phyloP scores from a whole-genome alignment of 352 stramenopile genomes.

The Pythium monospermum region DNA sequence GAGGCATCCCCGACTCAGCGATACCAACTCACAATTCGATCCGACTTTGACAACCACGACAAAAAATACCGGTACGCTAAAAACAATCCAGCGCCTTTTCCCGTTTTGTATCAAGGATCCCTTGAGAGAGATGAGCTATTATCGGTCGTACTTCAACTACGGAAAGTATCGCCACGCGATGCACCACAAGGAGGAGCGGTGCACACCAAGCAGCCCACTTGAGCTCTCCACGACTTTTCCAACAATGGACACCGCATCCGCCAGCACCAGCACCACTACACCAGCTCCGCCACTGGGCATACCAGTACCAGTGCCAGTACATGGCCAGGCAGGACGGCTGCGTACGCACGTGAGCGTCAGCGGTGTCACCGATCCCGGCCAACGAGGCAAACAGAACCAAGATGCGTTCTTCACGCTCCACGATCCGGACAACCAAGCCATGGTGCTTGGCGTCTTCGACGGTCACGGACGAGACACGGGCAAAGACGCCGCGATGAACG shows the following conservation, averaged over 20 bases:
- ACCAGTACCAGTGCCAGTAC: too few relatives aligned
- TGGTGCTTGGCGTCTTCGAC: conserved; percentile 82
- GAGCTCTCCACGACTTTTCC: background rate
- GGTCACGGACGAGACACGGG: conserved; percentile 80
- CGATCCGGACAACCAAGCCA: conserved; percentile 25
- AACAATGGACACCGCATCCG: background rate
- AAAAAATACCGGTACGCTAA: background rate
- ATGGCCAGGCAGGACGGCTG: too few relatives aligned
- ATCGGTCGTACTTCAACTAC: conserved; percentile 10
- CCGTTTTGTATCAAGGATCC: background rate
- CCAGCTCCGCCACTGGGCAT: too few relatives aligned
- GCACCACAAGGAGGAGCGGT: background rate
- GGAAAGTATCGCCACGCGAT: conserved; percentile 9
- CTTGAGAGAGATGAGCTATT: background rate
- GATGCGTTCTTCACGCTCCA: conserved; percentile 82
- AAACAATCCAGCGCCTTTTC: background rate
- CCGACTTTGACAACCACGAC: background rate
- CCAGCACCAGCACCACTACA: too few relatives aligned
- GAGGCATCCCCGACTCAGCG: too few relatives aligned
- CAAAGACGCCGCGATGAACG: conserved; percentile 53
- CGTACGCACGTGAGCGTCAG: conserved; percentile 29
- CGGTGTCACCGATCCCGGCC: conserved; percentile 53
- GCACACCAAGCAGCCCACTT: background rate
- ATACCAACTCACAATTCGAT: too few relatives aligned
- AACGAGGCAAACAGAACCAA: conserved; percentile 73